phyloP scores from a whole-genome alignment of 345 rosid genomes.

The Heritiera fomes region DNA sequence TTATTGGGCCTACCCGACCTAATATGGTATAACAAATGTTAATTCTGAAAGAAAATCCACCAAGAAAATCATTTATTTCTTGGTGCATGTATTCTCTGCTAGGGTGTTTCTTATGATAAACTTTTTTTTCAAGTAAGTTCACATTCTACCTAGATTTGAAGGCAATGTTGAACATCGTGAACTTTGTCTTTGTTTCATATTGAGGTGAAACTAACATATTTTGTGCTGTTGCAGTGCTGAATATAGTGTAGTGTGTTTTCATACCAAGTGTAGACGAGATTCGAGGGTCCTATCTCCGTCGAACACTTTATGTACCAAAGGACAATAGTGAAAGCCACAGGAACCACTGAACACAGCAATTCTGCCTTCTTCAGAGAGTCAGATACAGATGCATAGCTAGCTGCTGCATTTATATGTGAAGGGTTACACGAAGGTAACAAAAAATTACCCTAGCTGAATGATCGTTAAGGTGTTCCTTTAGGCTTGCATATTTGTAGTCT shows the following conservation, averaged over 20 bases:
- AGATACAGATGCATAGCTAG: slow-evolving; percentile 2
- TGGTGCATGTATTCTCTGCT: background rate
- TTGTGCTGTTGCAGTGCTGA: background rate
- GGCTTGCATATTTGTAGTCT: background rate
- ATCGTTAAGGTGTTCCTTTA: background rate
- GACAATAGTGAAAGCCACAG: background rate
- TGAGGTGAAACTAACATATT: background rate
- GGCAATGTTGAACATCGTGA: background rate
- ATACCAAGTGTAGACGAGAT: background rate
- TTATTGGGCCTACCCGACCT: too few species aligned
- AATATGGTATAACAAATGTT: too few species aligned
- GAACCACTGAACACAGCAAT: background rate
- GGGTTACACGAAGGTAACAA: background rate
- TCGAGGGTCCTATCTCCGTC: background rate
- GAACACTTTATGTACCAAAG: slow-evolving; percentile 2
- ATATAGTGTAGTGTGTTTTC: background rate
- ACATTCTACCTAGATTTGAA: background rate
- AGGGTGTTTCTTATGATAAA: background rate
- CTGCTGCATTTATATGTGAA: slow-evolving; percentile 1
- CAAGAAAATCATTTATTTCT: background rate
- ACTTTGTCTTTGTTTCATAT: background rate
- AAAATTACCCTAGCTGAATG: background rate
- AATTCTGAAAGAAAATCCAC: background rate
- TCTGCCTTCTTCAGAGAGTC: slow-evolving; percentile 3
- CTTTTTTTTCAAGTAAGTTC: background rate